These are phyloP conservation scores for Prototheca stagnorum DNA, from an alignment of 163 green algal species.

Conservation along the genomic window DNA sequence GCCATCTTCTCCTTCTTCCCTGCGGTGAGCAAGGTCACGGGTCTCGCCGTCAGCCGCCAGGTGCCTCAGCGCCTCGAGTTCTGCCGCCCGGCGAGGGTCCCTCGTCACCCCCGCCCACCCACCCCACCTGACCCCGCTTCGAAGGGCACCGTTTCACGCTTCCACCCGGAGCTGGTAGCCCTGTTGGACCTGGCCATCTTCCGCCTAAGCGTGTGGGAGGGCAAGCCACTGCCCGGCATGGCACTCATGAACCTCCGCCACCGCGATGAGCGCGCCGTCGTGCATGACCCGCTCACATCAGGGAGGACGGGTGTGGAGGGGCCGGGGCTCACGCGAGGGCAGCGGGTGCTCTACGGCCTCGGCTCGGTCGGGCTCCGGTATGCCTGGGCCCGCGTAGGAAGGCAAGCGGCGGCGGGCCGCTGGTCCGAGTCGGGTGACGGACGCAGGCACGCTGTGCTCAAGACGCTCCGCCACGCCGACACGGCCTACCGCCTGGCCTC, in stretches of 20 bases:
- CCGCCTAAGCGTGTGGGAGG: constrained; percentile 36
- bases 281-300: background rate
- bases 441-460: constrained; percentile 17
- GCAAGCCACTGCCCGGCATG: constrained; percentile 55
- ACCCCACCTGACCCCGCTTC: too few species aligned
- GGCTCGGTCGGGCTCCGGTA: constrained; percentile 46
- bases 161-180: constrained; percentile 46
- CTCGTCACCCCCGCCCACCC: too few species aligned
- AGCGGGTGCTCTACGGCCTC: constrained; percentile 32
- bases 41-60: too few species aligned
- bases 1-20: constrained; percentile 35
- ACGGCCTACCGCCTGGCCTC: constrained; percentile 25
- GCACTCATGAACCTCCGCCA: constrained; percentile 81
- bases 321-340: constrained; percentile 27
- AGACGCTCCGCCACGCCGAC: too few species aligned
- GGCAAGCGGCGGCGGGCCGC: constrained; percentile 15
- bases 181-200: constrained; percentile 57
- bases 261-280: constrained; percentile 45
- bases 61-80: too few species aligned
- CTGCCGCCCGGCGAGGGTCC: too few species aligned
- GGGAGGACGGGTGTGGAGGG: constrained; percentile 42
- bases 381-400: constrained; percentile 30
- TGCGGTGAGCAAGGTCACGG: constrained; percentile 9
- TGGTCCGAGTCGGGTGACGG: constrained; percentile 14
- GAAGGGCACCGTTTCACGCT: background rate